Evolutionary conservation across 768 basidiomycete genomes (phyloP).

Genomic region (Boletus rubescentipes): DNA sequence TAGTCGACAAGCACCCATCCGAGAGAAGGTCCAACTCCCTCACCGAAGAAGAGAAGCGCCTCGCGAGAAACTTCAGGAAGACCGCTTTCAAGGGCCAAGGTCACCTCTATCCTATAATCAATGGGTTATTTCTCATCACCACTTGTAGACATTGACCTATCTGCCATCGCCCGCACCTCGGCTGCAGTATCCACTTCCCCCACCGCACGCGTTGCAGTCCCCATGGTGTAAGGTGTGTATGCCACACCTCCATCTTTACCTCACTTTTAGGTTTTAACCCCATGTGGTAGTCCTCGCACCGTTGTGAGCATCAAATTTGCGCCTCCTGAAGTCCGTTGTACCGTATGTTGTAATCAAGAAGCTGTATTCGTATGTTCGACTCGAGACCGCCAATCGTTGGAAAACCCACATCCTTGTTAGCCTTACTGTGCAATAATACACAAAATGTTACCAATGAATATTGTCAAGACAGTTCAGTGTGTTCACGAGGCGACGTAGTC

Average conservation of each 20-base stretch:
- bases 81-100: slow-evolving; percentile 65
- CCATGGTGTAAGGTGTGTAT: slow-evolving; percentile 21
- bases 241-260: background rate
- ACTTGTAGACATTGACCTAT: slow-evolving; percentile 52
- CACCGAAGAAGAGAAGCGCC: slow-evolving; percentile 63
- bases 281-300: background rate
- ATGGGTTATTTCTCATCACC: slow-evolving; percentile 1
- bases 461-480: too few relatives aligned
- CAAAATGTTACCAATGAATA: too few relatives aligned
- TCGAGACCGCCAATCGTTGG: background rate
- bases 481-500: background rate
- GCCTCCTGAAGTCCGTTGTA: slow-evolving; percentile 3
- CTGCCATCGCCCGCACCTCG: slow-evolving; percentile 81
- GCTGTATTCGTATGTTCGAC: slow-evolving; percentile 22
- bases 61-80: slow-evolving; percentile 69
- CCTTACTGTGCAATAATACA: slow-evolving; percentile 4
- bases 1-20: slow-evolving; percentile 30
- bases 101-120: slow-evolving; percentile 16
- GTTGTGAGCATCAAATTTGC: background rate
- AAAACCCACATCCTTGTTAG: background rate
- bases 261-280: background rate
- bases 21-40: slow-evolving; percentile 43
- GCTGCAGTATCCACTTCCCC: slow-evolving; percentile 63
- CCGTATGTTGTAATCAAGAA: slow-evolving; percentile 1
- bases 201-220: slow-evolving; percentile 16